Conservation (phyloP, 148 eudicot species). For the Cornus controversa region DNA sequence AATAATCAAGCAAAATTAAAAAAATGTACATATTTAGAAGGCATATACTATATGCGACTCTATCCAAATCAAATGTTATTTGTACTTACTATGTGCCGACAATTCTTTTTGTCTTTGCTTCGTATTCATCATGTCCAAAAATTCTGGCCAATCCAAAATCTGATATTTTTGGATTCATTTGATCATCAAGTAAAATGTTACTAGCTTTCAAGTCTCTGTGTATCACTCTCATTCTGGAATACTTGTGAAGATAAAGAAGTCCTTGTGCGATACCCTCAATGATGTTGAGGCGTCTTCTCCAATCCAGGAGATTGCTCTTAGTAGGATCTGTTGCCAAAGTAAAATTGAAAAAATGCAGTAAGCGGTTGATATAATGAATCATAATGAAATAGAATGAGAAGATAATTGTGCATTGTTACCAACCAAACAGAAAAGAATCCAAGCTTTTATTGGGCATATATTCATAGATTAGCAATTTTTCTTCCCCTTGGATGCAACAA, state of each 20-base stretch:
- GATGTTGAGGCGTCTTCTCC: no score
- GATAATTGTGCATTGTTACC: background rate
- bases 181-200: no score
- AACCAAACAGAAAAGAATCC: background rate
- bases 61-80: background rate
- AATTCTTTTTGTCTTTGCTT: no score
- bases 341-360: no score
- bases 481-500: background rate
- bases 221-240: background rate
- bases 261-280: background rate
- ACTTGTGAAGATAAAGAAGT: background rate
- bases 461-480: background rate
- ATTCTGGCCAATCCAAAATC: background rate
- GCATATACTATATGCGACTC: no score
- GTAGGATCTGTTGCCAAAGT: slow-evolving; percentile 2
- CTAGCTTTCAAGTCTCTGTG: no score
- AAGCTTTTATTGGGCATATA: no score
- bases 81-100: background rate
- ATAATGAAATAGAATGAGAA: no score
- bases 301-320: background rate
- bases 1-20: no score
- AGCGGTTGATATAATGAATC: no score
- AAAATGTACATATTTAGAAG: no score
- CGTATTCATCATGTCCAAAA: background rate
- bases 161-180: background rate